Base-by-base conservation (phyloP, 805 yeast species). In the Saturnispora mendoncae region DNA sequence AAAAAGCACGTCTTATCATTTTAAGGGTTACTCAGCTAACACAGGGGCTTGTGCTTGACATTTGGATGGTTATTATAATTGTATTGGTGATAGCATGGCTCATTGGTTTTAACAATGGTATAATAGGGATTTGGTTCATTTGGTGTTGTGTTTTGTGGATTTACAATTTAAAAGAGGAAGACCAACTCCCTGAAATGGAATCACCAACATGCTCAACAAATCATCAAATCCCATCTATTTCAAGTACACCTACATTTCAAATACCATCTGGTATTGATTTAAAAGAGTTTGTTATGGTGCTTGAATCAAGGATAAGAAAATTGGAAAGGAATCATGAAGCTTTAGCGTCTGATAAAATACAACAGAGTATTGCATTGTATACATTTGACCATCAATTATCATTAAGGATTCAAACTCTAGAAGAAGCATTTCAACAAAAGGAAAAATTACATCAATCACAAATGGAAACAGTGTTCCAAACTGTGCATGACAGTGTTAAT, bases 71-170 rank as follows among this genome's bases (percentile, higher is more conserved):
- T 8, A 13, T 45, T 10, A 39, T 47, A 3, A 26, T 31, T 2
- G 27, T 42, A 0, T 27, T 48, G 9, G 13, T 45, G 8, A 13
- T 36, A 7, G 27, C 43, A 4, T 48, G 51, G 50, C 9, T 47
- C 8, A 31, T 45, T 7, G 46, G 41, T 10, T 45, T 42, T 43
- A 30, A 40, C 18, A 13, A 39, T 6, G 36, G 41, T 1, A 25
- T 48, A 7, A 7, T 38, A 25, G 36, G 36, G 4, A 38, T 29
- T 14, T 41, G 48, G 23, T 18, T 43, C 8, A 27, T 42, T n/a
- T 47, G 51, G 48, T 32, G 28, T 18, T 31, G 36, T 19, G 33
- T 42, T 2, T 28, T 48, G 4, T 48, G 51, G 50, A 18, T 46
- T 5, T 47, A 47, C 21, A 42, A 45, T 18, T 25, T 48, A n/a